Conservation (phyloP, 2,329 filamentous ascomycete species). For the Hypoxylon sp. region DNA sequence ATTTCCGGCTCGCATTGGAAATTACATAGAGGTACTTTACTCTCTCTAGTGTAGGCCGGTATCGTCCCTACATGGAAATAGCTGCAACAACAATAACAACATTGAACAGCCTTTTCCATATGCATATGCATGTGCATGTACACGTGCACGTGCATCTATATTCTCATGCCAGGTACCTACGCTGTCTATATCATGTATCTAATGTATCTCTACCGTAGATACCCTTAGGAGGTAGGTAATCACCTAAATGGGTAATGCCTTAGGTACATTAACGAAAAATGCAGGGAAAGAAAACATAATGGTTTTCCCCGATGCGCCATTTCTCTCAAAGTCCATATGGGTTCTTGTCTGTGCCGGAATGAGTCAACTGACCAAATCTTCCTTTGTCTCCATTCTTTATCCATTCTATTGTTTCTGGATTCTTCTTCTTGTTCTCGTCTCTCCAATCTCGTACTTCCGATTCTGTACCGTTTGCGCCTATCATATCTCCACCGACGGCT, state of each 20-base stretch:
- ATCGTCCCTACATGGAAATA: neutral
- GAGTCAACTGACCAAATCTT: slow-evolving; percentile 33
- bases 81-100: slow-evolving; percentile 11
- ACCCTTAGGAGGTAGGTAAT: too few species aligned
- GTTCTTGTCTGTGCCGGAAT: slow-evolving; percentile 21
- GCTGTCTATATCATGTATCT: neutral
- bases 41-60: neutral
- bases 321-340: slow-evolving; percentile 16
- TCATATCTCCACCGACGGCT: slow-evolving; percentile 35
- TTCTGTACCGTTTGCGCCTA: slow-evolving; percentile 33
- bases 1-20: slow-evolving; percentile 25
- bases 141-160: too few species aligned
- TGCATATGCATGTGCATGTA: too few species aligned
- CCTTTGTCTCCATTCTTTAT: slow-evolving; percentile 29
- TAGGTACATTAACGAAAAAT: neutral
- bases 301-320: slow-evolving; percentile 30
- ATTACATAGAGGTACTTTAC: too few species aligned
- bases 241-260: too few species aligned
- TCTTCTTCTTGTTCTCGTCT: slow-evolving; percentile 10
- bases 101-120: slow-evolving; percentile 1
- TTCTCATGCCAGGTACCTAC: neutral
- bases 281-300: neutral
- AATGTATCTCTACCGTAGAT: too few species aligned
- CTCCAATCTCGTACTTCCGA: slow-evolving; percentile 31
- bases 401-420: slow-evolving; percentile 27